Conservation (phyloP, 371 early-diverging fungal genomes). For the Circinella umbellata region DNA sequence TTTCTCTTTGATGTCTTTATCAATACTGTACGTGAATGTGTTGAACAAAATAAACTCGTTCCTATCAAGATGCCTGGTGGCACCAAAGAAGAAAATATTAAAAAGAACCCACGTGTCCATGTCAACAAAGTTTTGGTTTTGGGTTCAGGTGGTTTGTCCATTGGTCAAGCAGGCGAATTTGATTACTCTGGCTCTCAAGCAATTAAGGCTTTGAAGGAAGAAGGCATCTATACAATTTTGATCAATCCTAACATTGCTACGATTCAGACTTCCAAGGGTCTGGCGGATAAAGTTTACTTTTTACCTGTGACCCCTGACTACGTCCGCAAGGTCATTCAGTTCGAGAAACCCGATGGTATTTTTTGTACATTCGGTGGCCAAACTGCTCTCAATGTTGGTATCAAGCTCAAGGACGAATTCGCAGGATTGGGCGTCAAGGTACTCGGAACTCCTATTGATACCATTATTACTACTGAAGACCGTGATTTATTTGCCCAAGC, state of each 20-base stretch:
- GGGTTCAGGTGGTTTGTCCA: conserved; percentile 95
- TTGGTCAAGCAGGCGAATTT: conserved; percentile 98
- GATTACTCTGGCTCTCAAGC: conserved; percentile 97
- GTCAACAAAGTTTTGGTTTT: conserved; percentile 91
- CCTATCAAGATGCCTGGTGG: conserved; percentile 78
- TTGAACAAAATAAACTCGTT: conserved; percentile 71
- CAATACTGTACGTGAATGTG: conserved; percentile 73
- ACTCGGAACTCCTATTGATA: conserved; percentile 90
- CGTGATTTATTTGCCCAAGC: conserved; percentile 92
- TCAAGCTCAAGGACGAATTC: conserved; percentile 87
- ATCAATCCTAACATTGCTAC: conserved; percentile 98
- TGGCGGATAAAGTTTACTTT: conserved; percentile 96
- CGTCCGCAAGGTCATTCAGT: conserved; percentile 90
- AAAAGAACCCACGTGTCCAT: conserved; percentile 56
- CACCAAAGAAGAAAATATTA: conserved; percentile 53
- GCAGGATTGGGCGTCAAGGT: conserved; percentile 86
- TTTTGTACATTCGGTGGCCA: conserved; percentile 96
- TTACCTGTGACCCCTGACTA: conserved; percentile 92
- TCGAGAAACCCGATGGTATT: conserved; percentile 95
- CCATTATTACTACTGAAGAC: conserved; percentile 93
- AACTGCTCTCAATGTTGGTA: conserved; percentile 93
- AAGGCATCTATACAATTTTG: conserved; percentile 89
- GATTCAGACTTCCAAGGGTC: conserved; percentile 92
- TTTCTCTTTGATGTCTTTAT: conserved; percentile 95
- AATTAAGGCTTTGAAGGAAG: conserved; percentile 96